Conservation (phyloP, 257 asterid species). For the Ocimum tenuiflorum region DNA sequence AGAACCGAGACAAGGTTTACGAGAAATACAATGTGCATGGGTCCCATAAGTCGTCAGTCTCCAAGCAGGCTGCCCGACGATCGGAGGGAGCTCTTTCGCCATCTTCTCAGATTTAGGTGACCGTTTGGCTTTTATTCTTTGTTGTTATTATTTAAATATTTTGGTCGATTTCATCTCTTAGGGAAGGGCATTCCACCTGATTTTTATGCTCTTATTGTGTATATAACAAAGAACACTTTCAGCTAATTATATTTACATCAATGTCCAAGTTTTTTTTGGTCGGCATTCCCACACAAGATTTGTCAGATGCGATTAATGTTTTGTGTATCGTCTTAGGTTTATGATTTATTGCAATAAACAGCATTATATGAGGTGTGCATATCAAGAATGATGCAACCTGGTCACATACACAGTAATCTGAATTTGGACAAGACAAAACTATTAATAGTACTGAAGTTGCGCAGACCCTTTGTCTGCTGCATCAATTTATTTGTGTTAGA, state of each 20-base stretch:
- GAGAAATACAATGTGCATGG: conserved; percentile 82
- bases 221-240: not conserved
- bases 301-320: too few species aligned
- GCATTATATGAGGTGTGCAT: too few species aligned
- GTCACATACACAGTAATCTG: too few species aligned
- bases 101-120: conserved; percentile 54
- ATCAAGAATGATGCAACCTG: too few species aligned
- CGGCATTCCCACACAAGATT: too few species aligned
- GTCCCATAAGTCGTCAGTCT: conserved; percentile 63
- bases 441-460: not conserved
- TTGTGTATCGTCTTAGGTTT: too few species aligned
- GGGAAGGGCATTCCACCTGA: conserved; percentile 14
- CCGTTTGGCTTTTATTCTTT: not conserved
- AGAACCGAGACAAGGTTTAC: conserved; percentile 85
- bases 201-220: conserved; percentile 14
- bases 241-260: not conserved
- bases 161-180: conserved; percentile 4
- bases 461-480: not conserved
- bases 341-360: too few species aligned
- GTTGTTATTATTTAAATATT: conserved; percentile 1
- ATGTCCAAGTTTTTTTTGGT: not conserved
- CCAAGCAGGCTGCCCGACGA: conserved; percentile 56
- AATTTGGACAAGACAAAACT: not conserved
- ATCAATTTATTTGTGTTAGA: not conserved
- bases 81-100: conserved; percentile 72